Conservation (phyloP, 352 stramenopile genomes). For the Pythium utonaiense region DNA sequence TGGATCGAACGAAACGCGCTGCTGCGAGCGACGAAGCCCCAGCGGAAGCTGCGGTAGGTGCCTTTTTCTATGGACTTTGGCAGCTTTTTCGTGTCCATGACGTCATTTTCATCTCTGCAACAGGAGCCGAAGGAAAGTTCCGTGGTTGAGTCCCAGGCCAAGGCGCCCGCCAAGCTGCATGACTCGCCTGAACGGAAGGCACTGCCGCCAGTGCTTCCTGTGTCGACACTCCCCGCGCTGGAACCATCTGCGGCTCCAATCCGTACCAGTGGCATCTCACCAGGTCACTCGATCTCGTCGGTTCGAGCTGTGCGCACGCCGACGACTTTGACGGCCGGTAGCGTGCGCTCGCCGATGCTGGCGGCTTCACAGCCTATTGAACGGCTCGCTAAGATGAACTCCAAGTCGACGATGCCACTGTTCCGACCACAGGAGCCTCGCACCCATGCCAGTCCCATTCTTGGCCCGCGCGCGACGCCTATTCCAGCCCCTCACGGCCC, state of each 20-base stretch:
- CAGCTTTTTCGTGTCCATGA: background rate
- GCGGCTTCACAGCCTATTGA: slow-evolving; percentile 38
- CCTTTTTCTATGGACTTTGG: too few relatives aligned
- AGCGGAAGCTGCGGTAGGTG: background rate
- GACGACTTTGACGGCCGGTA: background rate
- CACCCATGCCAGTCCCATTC: slow-evolving; percentile 41
- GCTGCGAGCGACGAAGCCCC: background rate
- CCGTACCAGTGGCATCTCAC: slow-evolving; percentile 18
- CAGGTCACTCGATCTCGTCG: slow-evolving; percentile 19
- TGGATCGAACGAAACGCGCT: slow-evolving; percentile 20
- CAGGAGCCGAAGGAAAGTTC: slow-evolving; percentile 2
- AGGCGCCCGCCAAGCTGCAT: background rate
- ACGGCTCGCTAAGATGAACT: slow-evolving; percentile 64
- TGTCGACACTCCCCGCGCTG: slow-evolving; percentile 9
- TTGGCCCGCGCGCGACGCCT: slow-evolving; percentile 37
- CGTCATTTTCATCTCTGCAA: background rate
- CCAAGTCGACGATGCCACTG: slow-evolving; percentile 24
- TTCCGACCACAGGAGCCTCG: slow-evolving; percentile 21
- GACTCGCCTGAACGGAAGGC: slow-evolving; percentile 15
- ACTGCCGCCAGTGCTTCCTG: slow-evolving; percentile 11
- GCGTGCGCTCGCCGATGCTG: slow-evolving; percentile 35
- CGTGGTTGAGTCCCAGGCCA: background rate
- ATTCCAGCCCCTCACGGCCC: slow-evolving; percentile 17
- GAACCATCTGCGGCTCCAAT: background rate
- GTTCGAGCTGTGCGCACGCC: slow-evolving; percentile 4